Evolutionary conservation across 192 early-diverging fungal species (phyloP).

Genomic region (Gigaspora rosea): DNA sequence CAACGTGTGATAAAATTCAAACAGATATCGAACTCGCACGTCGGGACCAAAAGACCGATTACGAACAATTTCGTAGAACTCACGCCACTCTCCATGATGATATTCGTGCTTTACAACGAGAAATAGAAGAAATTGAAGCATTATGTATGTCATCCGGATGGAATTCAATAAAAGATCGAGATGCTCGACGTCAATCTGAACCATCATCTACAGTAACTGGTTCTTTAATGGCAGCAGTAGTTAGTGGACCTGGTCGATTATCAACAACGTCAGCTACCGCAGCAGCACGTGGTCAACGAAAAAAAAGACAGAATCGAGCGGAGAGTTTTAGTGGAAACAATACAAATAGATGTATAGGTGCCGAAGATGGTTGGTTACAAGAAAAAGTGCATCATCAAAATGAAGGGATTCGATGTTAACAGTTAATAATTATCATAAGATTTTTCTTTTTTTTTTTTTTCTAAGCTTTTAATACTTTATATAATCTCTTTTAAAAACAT

Average conservation of each 20-base stretch:
- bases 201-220: not conserved
- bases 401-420: constrained; percentile 27
- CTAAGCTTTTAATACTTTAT: not conserved
- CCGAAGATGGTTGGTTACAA: constrained; percentile 22
- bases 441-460: not conserved
- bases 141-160: not conserved
- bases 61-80: constrained; percentile 9
- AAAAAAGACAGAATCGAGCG: not conserved
- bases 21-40: constrained; percentile 9
- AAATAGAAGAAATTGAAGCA: constrained; percentile 23
- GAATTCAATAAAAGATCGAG: not conserved
- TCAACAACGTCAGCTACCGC: not conserved
- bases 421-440: not conserved
- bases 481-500: not conserved
- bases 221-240: constrained; percentile 3
- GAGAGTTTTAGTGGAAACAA: not conserved
- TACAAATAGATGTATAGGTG: constrained; percentile 13
- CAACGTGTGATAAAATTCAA: constrained; percentile 14
- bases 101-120: constrained; percentile 28
- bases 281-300: not conserved
- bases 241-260: not conserved
- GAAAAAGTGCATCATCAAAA: constrained; percentile 28
- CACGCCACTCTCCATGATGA: constrained; percentile 11
- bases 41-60: constrained; percentile 16
- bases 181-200: not conserved